Evolutionary conservation across 2,329 filamentous ascomycete genomes (phyloP).

Genomic region (Colletotrichum musicola): DNA sequence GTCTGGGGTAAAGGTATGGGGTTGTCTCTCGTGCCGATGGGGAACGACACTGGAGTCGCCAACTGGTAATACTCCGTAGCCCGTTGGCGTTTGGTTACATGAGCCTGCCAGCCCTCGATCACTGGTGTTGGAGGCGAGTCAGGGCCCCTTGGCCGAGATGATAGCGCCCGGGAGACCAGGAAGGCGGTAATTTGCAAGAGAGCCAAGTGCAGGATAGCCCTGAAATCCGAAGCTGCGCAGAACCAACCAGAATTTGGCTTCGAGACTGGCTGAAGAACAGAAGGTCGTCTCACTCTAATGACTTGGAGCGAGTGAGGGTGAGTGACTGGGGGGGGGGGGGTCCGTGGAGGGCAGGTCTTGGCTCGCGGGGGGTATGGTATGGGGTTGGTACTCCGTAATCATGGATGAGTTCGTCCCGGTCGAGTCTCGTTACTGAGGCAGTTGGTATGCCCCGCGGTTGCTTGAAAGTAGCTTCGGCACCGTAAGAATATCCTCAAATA

Average conservation of each 20-base stretch:
- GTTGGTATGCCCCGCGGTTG: too few relatives aligned
- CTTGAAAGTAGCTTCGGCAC: too few relatives aligned
- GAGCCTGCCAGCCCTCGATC: too few relatives aligned
- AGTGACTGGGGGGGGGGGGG: background rate
- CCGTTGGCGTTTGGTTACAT: background rate
- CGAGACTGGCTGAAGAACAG: too few relatives aligned
- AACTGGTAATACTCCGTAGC: background rate
- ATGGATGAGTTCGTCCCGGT: background rate
- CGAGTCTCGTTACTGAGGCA: background rate
- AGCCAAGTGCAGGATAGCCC: too few relatives aligned
- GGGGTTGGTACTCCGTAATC: slow-evolving; percentile 6
- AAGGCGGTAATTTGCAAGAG: too few relatives aligned
- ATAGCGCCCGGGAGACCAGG: too few relatives aligned
- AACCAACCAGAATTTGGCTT: too few relatives aligned
- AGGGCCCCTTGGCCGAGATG: too few relatives aligned
- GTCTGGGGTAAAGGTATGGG: slow-evolving; percentile 1
- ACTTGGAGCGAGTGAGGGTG: background rate
- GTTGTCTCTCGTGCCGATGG: slow-evolving; percentile 1
- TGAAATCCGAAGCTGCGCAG: too few relatives aligned
- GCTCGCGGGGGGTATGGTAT: slow-evolving; percentile 8
- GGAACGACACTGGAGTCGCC: background rate
- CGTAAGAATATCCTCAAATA: too few relatives aligned
- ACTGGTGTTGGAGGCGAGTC: too few relatives aligned
- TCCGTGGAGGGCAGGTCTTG: background rate
- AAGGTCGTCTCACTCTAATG: background rate